phyloP scores from a whole-genome alignment of 1,284 basidiomycete species.

The Lentinula novae-zelandiae region DNA sequence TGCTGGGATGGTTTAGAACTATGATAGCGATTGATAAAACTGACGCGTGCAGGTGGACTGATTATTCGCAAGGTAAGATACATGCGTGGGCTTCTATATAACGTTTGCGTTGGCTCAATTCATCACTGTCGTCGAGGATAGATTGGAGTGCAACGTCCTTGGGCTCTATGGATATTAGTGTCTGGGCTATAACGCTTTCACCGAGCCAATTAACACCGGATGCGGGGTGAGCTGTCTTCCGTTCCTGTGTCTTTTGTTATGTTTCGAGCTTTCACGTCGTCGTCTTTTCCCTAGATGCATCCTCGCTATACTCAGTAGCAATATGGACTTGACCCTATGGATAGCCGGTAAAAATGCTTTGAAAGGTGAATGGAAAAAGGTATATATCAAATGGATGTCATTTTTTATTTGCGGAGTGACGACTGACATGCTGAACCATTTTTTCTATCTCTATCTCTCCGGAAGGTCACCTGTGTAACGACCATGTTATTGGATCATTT shows the following conservation, averaged over 20 bases:
- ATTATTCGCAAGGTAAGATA: constrained; percentile 55
- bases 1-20: constrained; percentile 64
- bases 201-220: constrained; percentile 50
- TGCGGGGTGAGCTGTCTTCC: constrained; percentile 36
- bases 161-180: constrained; percentile 63
- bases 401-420: no score
- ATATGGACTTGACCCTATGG: constrained; percentile 58
- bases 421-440: no score
- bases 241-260: neutral
- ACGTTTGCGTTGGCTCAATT: constrained; percentile 7
- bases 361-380: constrained; percentile 57
- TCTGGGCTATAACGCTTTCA: constrained; percentile 57
- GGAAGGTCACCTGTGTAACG: constrained; percentile 44
- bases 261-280: neutral
- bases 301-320: constrained; percentile 49
- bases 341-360: constrained; percentile 47
- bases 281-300: constrained; percentile 41
- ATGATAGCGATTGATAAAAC: constrained; percentile 51
- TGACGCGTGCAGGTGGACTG: constrained; percentile 54
- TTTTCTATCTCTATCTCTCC: neutral
- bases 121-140: constrained; percentile 17
- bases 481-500: constrained; percentile 29
- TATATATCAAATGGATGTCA: constrained; percentile 19
- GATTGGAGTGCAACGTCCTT: constrained; percentile 61
- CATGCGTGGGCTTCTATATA: neutral